Evolutionary conservation across 2,329 filamentous ascomycete genomes (phyloP).

Genomic region (Penicillium griseofulvum): DNA sequence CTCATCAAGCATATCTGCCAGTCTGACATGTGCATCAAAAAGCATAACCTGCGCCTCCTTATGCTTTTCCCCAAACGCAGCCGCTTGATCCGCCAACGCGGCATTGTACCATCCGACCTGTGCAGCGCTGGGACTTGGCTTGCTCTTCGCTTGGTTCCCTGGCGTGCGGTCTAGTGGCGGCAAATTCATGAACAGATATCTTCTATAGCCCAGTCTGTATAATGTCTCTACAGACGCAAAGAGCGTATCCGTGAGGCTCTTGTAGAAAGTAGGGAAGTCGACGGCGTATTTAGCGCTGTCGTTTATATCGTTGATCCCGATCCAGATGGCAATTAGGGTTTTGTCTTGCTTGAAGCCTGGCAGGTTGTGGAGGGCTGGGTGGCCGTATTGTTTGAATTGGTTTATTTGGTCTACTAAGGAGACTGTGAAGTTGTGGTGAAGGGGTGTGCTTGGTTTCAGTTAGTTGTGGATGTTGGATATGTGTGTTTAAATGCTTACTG

Average conservation of each 20-base stretch:
- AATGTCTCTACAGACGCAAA: constrained; percentile 45
- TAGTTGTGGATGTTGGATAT: neutral
- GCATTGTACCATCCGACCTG: constrained; percentile 49
- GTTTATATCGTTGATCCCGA: constrained; percentile 57
- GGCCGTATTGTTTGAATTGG: constrained; percentile 49
- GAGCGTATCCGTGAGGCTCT: constrained; percentile 41
- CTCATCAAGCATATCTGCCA: constrained; percentile 46
- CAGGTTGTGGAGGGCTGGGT: constrained; percentile 39
- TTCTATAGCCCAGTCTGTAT: constrained; percentile 44
- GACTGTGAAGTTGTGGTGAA: constrained; percentile 53
- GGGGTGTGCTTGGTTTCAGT: constrained; percentile 38
- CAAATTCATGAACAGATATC: constrained; percentile 53
- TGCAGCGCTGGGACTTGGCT: constrained; percentile 46
- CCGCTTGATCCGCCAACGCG: constrained; percentile 37
- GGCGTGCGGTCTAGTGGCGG: constrained; percentile 51
- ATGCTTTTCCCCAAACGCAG: constrained; percentile 34
- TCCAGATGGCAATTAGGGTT: constrained; percentile 53
- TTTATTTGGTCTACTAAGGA: constrained; percentile 51
- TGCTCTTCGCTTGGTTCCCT: constrained; percentile 32
- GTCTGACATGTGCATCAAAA: constrained; percentile 46
- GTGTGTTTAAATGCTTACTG: constrained; percentile 30
- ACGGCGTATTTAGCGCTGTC: constrained; percentile 48
- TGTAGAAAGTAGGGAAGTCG: constrained; percentile 48
- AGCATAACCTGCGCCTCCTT: constrained; percentile 39
- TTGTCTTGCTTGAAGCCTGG: constrained; percentile 32